These are phyloP conservation scores for Earliella scabrosa DNA, from an alignment of 1,284 basidiomycete genomes.

Conservation along the genomic window DNA sequence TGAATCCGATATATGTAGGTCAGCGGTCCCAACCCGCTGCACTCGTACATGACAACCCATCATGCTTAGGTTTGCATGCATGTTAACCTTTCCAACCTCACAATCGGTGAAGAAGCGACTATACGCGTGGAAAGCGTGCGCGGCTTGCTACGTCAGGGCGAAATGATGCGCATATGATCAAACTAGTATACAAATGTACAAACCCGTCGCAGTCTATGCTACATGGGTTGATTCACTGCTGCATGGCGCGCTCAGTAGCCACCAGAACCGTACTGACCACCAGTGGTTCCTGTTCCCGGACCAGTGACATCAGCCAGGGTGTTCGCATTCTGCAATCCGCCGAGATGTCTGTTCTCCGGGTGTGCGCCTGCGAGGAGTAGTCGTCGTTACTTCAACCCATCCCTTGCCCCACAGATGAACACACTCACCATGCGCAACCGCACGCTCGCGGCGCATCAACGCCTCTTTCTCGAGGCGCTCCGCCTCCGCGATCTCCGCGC, in stretches of 20 bases:
- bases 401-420: neutral
- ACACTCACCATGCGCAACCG: constrained; percentile 51
- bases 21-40: no score
- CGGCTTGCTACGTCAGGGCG: no score
- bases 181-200: no score
- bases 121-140: no score
- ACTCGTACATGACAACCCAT: no score
- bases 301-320: constrained; percentile 20
- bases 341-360: constrained; percentile 37
- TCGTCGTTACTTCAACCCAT: neutral
- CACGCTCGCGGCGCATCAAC: constrained; percentile 50
- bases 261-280: neutral
- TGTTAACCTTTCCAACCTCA: no score
- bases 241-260: neutral
- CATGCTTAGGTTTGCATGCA: no score
- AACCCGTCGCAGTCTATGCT: no score
- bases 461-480: constrained; percentile 58
- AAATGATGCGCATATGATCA: no score
- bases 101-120: no score
- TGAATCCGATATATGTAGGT: no score
- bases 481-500: constrained; percentile 54
- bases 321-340: constrained; percentile 22
- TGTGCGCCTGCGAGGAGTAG: constrained; percentile 36
- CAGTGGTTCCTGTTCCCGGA: neutral
- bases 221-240: no score